A percentile compares a stretch with the other conserved stretches of the same genome.
phyloP scores from a whole-genome alignment of 108 stramenopile species.

The Poteriospumella lacustris region DNA sequence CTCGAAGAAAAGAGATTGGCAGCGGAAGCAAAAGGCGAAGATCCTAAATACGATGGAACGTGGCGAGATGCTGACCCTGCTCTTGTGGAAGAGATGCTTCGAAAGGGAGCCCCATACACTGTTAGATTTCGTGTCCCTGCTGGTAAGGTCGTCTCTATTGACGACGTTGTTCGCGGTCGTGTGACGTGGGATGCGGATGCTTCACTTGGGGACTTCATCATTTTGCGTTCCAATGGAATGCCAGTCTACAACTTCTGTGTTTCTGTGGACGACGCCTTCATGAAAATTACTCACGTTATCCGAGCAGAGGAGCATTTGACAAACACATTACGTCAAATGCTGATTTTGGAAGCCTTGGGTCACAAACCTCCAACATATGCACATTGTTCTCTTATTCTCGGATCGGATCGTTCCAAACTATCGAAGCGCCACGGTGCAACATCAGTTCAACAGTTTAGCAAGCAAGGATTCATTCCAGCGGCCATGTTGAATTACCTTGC shows the following conservation, averaged over 20 bases:
- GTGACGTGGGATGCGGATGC: conserved; percentile 90
- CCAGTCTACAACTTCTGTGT: conserved; percentile 98
- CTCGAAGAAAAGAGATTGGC: conserved; percentile 74
- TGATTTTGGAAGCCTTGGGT: conserved; percentile 53
- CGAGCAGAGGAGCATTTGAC: conserved; percentile 94
- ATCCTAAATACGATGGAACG: conserved; percentile 83
- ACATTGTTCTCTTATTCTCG: conserved; percentile 90
- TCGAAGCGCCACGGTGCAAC: conserved; percentile 93
- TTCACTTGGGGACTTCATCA: conserved; percentile 89
- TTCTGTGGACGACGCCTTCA: conserved; percentile 87
- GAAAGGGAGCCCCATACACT: conserved; percentile 71
- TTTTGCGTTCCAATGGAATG: conserved; percentile 79
- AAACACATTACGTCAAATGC: conserved; percentile 81
- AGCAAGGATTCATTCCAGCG: conserved; percentile 83
- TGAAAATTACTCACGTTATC: conserved; percentile 89
- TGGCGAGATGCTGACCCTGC: conserved; percentile 91
- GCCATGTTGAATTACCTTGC: conserved; percentile 83
- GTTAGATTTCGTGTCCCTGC: too few species aligned
- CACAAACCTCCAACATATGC: conserved; percentile 63
- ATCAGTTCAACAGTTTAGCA: conserved; percentile 81
- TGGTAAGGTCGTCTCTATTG: conserved; percentile 74
- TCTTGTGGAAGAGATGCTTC: conserved; percentile 68
- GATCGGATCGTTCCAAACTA: conserved; percentile 88
- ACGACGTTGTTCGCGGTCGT: conserved; percentile 82
- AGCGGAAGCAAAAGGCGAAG: conserved; percentile 64